Evolutionary conservation across 2,329 filamentous ascomycete genomes (phyloP).

Genomic region (Berkeleyomyces basicola): DNA sequence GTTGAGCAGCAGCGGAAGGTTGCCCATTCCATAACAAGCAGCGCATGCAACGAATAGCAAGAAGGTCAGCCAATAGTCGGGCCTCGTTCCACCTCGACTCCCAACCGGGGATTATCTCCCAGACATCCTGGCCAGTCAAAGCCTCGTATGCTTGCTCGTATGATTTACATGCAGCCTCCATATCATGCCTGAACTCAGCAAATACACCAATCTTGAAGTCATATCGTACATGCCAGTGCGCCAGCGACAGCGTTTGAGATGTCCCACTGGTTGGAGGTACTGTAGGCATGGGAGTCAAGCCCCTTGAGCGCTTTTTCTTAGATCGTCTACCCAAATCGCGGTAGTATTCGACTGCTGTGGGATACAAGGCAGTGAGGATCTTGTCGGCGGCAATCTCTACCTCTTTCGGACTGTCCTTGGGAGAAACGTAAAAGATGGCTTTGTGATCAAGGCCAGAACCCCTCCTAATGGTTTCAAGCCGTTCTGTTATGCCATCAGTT

Average conservation of each 20-base stretch:
- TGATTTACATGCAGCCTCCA: conserved; percentile 70
- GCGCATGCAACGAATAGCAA: conserved; percentile 65
- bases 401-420: conserved; percentile 53
- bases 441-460: conserved; percentile 70
- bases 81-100: conserved; percentile 82
- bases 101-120: conserved; percentile 83
- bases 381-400: conserved; percentile 56
- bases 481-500: conserved; percentile 48
- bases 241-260: conserved; percentile 66
- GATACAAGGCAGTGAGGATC: conserved; percentile 56
- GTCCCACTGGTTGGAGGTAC: conserved; percentile 69
- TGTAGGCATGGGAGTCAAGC: conserved; percentile 62
- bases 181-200: conserved; percentile 84
- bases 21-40: conserved; percentile 69
- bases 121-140: conserved; percentile 64
- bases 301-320: conserved; percentile 70
- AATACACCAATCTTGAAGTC: conserved; percentile 87
- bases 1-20: conserved; percentile 60
- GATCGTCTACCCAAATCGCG: conserved; percentile 84
- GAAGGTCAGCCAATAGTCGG: conserved; percentile 67
- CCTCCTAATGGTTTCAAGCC: conserved; percentile 62
- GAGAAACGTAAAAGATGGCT: conserved; percentile 69
- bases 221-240: conserved; percentile 86
- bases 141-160: conserved; percentile 79
- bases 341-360: conserved; percentile 73